Evolutionary conservation across 2,329 filamentous ascomycete species (phyloP).

Genomic region (Talaromyces sp.): DNA sequence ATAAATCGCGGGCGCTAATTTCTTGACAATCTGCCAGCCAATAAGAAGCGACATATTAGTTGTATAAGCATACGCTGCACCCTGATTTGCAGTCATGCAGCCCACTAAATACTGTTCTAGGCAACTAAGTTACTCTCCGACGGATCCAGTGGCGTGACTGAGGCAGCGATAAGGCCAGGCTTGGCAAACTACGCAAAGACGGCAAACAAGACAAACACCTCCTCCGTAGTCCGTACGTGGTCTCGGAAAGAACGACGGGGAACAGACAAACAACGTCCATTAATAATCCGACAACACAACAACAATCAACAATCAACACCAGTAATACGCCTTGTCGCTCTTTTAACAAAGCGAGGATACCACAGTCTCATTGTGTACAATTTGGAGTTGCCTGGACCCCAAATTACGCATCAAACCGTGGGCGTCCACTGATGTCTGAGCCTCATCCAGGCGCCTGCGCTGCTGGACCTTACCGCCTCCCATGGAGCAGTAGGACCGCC

Average conservation of each 20-base stretch:
- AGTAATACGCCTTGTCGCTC: background rate
- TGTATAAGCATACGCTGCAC: background rate
- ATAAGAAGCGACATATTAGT: background rate
- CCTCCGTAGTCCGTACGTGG: too few relatives aligned
- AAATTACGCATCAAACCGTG: background rate
- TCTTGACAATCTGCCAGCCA: background rate
- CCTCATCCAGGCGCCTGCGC: slow-evolving; percentile 2
- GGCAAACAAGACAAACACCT: slow-evolving; percentile 6
- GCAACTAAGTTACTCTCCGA: background rate
- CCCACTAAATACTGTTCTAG: background rate
- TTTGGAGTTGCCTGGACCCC: background rate
- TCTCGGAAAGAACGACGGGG: background rate
- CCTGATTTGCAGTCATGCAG: too few relatives aligned
- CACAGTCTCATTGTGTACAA: background rate
- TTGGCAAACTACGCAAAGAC: background rate
- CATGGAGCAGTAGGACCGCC: slow-evolving; percentile 8
- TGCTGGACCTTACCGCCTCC: slow-evolving; percentile 11
- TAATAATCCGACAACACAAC: slow-evolving; percentile 6
- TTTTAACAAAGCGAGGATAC: background rate
- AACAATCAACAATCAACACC: background rate
- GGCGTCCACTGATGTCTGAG: background rate
- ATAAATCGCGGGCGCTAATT: background rate
- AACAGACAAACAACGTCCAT: background rate
- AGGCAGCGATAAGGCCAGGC: background rate
- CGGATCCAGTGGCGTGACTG: background rate